A percentile compares a stretch with the other conserved stretches of the same genome.
These are phyloP conservation scores for Symmetrospora coprosmae DNA, from an alignment of 768 basidiomycete genomes.

Conservation along the genomic window DNA sequence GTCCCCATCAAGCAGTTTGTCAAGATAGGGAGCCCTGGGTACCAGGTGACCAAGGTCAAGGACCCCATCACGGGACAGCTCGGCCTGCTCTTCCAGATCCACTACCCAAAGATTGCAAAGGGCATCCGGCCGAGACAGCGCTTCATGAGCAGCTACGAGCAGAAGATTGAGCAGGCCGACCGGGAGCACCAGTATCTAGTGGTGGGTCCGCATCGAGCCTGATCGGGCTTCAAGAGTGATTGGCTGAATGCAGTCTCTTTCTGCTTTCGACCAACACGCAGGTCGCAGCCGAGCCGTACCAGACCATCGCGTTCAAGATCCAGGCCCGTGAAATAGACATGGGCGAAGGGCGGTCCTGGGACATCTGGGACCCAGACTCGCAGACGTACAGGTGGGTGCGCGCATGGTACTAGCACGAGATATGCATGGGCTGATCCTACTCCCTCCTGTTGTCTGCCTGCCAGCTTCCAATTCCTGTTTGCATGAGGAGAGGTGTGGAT, in stretches of 20 bases:
- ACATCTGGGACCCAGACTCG: slow-evolving; percentile 98
- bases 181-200: slow-evolving; percentile 94
- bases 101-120: slow-evolving; percentile 53
- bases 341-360: slow-evolving; percentile 48
- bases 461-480: slow-evolving; percentile 91
- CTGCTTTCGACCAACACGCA: too few relatives aligned
- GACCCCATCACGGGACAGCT: slow-evolving; percentile 67
- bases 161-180: slow-evolving; percentile 85
- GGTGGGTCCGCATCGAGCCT: slow-evolving; percentile 44
- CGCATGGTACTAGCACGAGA: too few relatives aligned
- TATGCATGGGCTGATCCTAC: background rate
- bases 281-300: slow-evolving; percentile 99
- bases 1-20: slow-evolving; percentile 87
- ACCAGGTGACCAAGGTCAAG: slow-evolving; percentile 88
- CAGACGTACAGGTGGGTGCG: slow-evolving; percentile 56
- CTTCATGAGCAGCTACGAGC: slow-evolving; percentile 97
- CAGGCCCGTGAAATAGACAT: slow-evolving; percentile 75
- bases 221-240: background rate
- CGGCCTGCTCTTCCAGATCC: slow-evolving; percentile 94
- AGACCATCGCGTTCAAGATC: slow-evolving; percentile 97
- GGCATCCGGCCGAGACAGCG: slow-evolving; percentile 69
- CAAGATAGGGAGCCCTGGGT: slow-evolving; percentile 91
- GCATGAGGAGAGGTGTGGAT: background rate
- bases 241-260: background rate
- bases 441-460: slow-evolving; percentile 63